Conservation (phyloP, 345 rosid genomes). For the Psidium friedrichsthalianum region DNA sequence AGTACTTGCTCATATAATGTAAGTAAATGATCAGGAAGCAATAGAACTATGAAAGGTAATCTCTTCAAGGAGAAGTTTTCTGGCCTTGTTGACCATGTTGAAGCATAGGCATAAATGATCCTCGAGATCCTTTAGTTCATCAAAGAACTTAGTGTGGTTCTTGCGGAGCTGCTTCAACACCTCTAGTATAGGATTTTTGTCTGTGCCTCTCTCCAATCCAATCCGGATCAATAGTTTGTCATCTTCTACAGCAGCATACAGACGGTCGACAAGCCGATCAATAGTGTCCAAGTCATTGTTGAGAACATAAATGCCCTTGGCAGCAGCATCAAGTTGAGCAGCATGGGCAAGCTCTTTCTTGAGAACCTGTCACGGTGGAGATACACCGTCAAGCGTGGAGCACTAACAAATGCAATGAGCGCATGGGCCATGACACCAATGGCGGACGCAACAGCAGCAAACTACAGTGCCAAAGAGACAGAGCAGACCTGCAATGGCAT, state of each 20-base stretch:
- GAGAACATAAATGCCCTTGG: conserved; percentile 43
- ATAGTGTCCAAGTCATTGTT: conserved; percentile 43
- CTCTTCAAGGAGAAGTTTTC: conserved; percentile 38
- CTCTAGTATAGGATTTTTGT: conserved; percentile 26
- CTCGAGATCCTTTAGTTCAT: conserved; percentile 47
- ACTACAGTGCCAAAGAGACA: conserved; percentile 41
- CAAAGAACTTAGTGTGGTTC: conserved; percentile 23
- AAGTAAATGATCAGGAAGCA: conserved; percentile 1
- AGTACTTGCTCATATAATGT: neutral
- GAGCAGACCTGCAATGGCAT: conserved; percentile 28
- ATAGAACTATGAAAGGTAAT: conserved; percentile 16
- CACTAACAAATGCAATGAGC: conserved; percentile 35
- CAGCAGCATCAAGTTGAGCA: conserved; percentile 61
- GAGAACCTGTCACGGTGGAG: conserved; percentile 26
- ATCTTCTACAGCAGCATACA: conserved; percentile 34
- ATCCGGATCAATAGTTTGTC: conserved; percentile 38
- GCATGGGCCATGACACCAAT: conserved; percentile 44
- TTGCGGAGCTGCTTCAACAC: conserved; percentile 46
- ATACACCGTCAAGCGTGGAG: conserved; percentile 31
- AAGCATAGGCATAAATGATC: conserved; percentile 57
- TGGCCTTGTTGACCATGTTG: conserved; percentile 41
- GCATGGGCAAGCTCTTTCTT: conserved; percentile 38
- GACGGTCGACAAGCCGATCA: conserved; percentile 40
- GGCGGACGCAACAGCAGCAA: conserved; percentile 25
- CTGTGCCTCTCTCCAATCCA: conserved; percentile 44